Percentiles rank a stretch among this genome's conserved stretches.
These are phyloP conservation scores for Myxozyma udenii DNA, from an alignment of 805 yeast genomes.

Conservation along the genomic window DNA sequence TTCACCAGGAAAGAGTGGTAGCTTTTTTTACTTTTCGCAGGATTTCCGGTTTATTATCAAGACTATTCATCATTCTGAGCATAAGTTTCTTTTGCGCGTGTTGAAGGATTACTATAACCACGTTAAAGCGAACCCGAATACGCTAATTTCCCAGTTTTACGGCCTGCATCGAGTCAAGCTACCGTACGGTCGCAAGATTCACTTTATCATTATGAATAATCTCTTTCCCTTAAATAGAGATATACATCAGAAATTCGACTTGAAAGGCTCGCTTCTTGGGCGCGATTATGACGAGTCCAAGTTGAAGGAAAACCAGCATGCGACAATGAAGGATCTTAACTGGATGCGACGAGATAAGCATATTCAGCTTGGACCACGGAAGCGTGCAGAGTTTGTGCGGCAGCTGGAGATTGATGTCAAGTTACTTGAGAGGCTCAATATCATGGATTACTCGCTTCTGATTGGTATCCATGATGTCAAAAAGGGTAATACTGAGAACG, in stretches of 20 bases:
- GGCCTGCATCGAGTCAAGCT: constrained; percentile 91
- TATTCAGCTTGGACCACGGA: constrained; percentile 73
- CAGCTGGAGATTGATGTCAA: constrained; percentile 76
- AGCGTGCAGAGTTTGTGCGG: constrained; percentile 54
- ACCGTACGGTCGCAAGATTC: constrained; percentile 78
- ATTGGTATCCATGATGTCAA: constrained; percentile 81
- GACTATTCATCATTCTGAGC: constrained; percentile 92
- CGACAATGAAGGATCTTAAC: constrained; percentile 76
- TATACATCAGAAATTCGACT: constrained; percentile 79
- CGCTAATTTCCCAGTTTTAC: constrained; percentile 90
- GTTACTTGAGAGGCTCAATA: constrained; percentile 68
- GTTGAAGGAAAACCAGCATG: constrained; percentile 33
- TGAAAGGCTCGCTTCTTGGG: constrained; percentile 92
- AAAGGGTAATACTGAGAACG: constrained; percentile 50
- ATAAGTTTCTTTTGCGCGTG: constrained; percentile 70
- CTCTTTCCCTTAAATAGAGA: constrained; percentile 91
- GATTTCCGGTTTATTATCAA: constrained; percentile 93
- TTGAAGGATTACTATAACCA: constrained; percentile 76
- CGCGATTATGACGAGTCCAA: constrained; percentile 32
- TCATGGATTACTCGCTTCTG: constrained; percentile 92
- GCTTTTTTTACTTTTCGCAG: constrained; percentile 90
- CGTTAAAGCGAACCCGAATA: constrained; percentile 78
- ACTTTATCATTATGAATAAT: constrained; percentile 94
- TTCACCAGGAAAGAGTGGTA: constrained; percentile 96
- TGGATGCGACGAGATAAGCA: constrained; percentile 68